Evolutionary conservation across 148 eudicot species (phyloP), one percentile per base, ranked within the genome.

Genomic region (Limonium bicolor): DNA sequence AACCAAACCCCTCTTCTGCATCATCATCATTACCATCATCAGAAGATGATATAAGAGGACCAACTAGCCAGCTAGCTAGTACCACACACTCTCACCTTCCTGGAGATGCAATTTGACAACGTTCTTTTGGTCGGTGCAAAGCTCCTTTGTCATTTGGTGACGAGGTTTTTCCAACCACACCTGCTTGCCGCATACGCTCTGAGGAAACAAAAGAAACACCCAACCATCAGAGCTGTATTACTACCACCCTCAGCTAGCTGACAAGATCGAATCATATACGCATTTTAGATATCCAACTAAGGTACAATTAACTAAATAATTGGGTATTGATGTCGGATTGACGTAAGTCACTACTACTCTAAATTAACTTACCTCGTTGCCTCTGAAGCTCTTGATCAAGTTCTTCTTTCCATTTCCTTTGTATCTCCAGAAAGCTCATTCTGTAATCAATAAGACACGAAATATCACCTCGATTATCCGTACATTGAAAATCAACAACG

Each of bases 301-400:
- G 7, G 3, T n/a, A 23, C 5, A 3, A 7, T 43, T 21, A 43
- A 3, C 5, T 11, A 16, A 12, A 8, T 8, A 13, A 5, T 23
- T 46, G 12, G 3, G 17, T 10, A 7, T 4, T 6, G 1, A n/a
- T 10, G 10, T n/a, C 12, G 33, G 12, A 29, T 29, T 29, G 1
- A 29, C 12, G 33, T 29, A n/a, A 29, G 33, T 29, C 7, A 7
- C 12, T 7, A 7, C 33, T 29, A 29, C 7, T 29, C 44, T 38
- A 19, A 16, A 35, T 13, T 27, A 22, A 33, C 38, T 31, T 55
- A 48, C 76, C 76, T 66, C 76, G 30, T 21, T 61, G 63, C 48
- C 68, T 62, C 54, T 66, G 62, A 31, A 71, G 65, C 58, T 71
- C 76, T 61, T 71, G 54, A 38, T 57, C 71, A 47, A 71, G 76